These are phyloP conservation scores for Alternaria triticina DNA, from an alignment of 2,329 filamentous ascomycete genomes.

Conservation along the genomic window DNA sequence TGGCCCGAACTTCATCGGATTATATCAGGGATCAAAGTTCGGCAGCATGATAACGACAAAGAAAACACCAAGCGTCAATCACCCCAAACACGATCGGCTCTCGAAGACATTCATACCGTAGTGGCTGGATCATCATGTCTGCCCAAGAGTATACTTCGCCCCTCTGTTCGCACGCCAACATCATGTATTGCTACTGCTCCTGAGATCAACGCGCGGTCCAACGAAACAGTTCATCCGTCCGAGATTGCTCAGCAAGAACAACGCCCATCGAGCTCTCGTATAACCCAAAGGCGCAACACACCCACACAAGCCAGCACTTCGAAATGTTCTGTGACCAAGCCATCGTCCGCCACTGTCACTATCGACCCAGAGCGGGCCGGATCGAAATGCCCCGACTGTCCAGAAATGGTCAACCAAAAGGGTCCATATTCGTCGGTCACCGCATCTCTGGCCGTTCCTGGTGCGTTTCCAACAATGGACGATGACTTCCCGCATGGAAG, in stretches of 20 bases:
- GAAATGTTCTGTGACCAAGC: not conserved
- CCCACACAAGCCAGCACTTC: not conserved
- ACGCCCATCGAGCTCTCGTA: not conserved
- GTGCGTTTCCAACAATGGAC: not conserved
- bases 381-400: not conserved
- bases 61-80: not conserved
- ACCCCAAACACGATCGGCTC: not conserved
- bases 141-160: not conserved
- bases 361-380: not conserved
- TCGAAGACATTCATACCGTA: not conserved
- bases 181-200: not conserved
- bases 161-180: not conserved
- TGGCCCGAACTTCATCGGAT: not conserved
- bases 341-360: not conserved
- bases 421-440: not conserved
- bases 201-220: not conserved
- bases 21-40: not conserved
- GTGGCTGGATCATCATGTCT: not conserved
- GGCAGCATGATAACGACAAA: not conserved
- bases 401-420: not conserved
- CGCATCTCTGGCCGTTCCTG: not conserved
- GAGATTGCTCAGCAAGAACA: not conserved
- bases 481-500: not conserved
- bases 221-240: not conserved
- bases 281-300: not conserved